Conservation (phyloP, 305 asterid genomes). For the Solanum hybrid region DNA sequence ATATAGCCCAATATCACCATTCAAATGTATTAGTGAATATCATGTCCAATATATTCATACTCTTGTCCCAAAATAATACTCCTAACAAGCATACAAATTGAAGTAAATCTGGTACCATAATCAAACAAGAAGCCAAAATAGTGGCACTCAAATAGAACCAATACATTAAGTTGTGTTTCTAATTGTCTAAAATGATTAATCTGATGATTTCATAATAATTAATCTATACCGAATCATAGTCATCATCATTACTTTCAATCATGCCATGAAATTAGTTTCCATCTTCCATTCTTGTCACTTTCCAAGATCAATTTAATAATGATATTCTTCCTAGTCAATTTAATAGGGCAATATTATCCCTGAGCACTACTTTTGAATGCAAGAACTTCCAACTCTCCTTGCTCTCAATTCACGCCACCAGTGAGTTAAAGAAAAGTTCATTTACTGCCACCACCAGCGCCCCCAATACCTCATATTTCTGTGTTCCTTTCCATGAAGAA, state of each 20-base stretch:
- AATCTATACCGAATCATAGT: not conserved
- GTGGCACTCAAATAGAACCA: not conserved
- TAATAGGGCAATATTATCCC: not conserved
- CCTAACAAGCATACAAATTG: not conserved
- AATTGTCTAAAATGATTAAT: not conserved
- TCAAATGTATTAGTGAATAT: not conserved
- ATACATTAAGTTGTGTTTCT: not conserved
- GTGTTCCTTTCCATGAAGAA: no score
- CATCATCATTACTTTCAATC: not conserved
- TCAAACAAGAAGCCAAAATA: not conserved
- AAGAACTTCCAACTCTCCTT: not conserved
- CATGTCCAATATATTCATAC: not conserved
- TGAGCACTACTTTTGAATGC: not conserved
- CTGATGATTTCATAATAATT: not conserved
- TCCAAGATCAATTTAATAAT: not conserved
- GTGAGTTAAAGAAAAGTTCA: not conserved
- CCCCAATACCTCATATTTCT: no score
- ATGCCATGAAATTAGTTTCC: not conserved
- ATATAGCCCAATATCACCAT: not conserved
- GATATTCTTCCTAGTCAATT: not conserved
- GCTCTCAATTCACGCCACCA: not conserved
- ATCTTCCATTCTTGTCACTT: not conserved
- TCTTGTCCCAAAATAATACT: not conserved
- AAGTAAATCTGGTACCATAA: not conserved
- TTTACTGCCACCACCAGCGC: not conserved